Conservation (phyloP, 192 early-diverging fungal species). For the Mortierella alpina region DNA sequence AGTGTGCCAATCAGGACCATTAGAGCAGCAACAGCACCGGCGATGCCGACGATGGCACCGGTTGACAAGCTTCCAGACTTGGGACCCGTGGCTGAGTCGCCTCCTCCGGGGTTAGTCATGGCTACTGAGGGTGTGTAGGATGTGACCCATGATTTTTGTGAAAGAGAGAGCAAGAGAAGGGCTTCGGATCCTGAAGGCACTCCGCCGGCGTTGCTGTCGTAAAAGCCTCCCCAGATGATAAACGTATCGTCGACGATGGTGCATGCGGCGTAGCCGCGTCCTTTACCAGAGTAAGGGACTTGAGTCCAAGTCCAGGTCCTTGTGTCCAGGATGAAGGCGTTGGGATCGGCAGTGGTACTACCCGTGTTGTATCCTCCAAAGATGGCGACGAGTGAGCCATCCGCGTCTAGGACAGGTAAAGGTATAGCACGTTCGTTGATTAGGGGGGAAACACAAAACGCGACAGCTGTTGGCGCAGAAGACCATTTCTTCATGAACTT, state of each 20-base stretch:
- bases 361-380: constrained; percentile 17
- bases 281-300: constrained; percentile 2
- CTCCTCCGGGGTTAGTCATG: not conserved
- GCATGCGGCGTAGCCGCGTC: constrained; percentile 25
- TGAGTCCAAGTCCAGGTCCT: constrained; percentile 26
- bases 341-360: constrained; percentile 7
- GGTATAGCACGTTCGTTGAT: not conserved
- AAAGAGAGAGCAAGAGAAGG: constrained; percentile 5
- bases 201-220: not conserved
- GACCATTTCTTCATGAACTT: not conserved
- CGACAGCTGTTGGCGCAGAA: not conserved
- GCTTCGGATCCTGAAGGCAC: constrained; percentile 5
- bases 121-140: constrained; percentile 23
- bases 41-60: too few species aligned
- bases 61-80: too few species aligned
- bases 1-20: too few species aligned
- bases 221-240: constrained; percentile 40
- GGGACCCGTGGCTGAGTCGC: too few species aligned
- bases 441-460: not conserved
- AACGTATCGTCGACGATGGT: constrained; percentile 27
- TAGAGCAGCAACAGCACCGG: too few species aligned
- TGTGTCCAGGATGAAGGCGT: constrained; percentile 36
- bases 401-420: constrained; percentile 19
- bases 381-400: constrained; percentile 33
- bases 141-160: constrained; percentile 3